Evolutionary conservation across 116 monocot species (phyloP).

Genomic region (Cymodocea nodosa): DNA sequence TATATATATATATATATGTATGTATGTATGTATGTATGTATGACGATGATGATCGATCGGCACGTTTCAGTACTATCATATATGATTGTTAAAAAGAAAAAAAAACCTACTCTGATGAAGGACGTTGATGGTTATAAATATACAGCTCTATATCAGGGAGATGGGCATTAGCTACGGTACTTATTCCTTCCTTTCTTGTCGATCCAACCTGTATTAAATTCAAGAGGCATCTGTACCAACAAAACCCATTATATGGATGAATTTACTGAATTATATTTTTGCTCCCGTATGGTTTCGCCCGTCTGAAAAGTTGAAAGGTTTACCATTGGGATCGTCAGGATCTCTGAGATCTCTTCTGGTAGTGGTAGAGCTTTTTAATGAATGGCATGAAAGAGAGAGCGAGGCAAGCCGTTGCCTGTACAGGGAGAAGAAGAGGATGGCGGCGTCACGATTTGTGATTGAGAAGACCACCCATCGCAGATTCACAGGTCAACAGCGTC

Average conservation of each 20-base stretch:
- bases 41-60: not conserved
- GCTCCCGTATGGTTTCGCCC: not conserved
- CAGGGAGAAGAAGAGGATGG: not conserved
- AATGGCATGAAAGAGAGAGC: too few species aligned
- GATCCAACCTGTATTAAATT: conserved; percentile 1
- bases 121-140: not conserved
- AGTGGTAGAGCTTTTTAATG: too few species aligned
- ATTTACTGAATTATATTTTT: not conserved
- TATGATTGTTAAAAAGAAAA: not conserved
- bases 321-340: too few species aligned
- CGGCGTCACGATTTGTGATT: not conserved
- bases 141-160: too few species aligned
- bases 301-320: too few species aligned
- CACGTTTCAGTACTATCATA: not conserved
- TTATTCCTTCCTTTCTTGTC: not conserved
- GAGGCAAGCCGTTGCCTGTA: not conserved
- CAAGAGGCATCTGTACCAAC: not conserved
- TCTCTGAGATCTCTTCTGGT: too few species aligned
- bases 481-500: not conserved
- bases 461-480: not conserved
- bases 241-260: not conserved
- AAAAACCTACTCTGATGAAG: not conserved
- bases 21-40: too few species aligned
- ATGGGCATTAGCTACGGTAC: not conserved
- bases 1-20: too few species aligned